Percentiles rank a stretch among this genome's conserved stretches.
Conservation (phyloP, 768 basidiomycete genomes). For the Leccinum obscurum region DNA sequence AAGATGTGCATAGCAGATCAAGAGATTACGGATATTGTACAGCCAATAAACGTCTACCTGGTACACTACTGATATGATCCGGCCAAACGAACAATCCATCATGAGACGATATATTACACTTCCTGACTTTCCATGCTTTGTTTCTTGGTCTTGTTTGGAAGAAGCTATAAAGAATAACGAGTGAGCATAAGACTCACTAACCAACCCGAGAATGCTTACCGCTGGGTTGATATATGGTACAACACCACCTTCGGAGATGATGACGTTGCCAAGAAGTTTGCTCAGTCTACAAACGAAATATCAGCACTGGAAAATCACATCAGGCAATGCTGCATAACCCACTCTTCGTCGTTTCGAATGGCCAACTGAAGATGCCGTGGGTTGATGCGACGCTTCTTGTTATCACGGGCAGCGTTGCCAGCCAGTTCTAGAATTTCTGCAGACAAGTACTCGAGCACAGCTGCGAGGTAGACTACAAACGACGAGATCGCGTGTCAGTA, state of each 20-base stretch:
- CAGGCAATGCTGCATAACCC: constrained; percentile 22
- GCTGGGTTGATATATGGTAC: constrained; percentile 78
- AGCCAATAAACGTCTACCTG: neutral
- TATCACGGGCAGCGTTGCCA: constrained; percentile 86
- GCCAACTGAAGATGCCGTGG: constrained; percentile 94
- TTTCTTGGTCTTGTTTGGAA: constrained; percentile 33
- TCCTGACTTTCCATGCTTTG: constrained; percentile 35
- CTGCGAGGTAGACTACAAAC: constrained; percentile 81
- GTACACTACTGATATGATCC: constrained; percentile 10
- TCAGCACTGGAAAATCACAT: neutral
- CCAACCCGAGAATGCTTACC: constrained; percentile 24
- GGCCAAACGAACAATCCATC: constrained; percentile 1
- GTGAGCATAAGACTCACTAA: neutral
- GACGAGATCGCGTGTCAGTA: neutral
- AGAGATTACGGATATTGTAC: constrained; percentile 1
- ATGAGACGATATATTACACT: constrained; percentile 21
- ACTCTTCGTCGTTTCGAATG: constrained; percentile 94
- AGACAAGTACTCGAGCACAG: constrained; percentile 89
- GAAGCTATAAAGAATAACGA: constrained; percentile 22
- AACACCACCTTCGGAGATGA: constrained; percentile 96
- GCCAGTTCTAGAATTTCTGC: constrained; percentile 95
- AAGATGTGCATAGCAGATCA: neutral
- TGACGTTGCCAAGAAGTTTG: constrained; percentile 73
- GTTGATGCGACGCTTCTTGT: constrained; percentile 95
- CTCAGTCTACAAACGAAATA: constrained; percentile 49